These are phyloP conservation scores for Bipolaris gigantea DNA, from an alignment of 2,329 filamentous ascomycete species.

Conservation along the genomic window DNA sequence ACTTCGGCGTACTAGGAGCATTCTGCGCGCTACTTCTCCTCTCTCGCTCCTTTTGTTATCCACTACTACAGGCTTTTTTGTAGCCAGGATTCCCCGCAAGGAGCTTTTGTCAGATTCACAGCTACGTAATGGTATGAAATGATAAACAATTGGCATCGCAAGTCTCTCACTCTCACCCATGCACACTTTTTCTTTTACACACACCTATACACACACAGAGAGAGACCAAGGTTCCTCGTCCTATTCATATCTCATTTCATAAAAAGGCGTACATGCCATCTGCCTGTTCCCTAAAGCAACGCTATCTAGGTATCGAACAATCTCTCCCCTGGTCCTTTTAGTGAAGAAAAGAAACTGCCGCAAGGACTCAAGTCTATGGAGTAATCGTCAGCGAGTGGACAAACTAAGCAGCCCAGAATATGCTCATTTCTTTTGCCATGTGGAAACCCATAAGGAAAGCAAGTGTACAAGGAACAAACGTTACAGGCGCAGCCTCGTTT, in stretches of 20 bases:
- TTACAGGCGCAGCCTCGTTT: neutral
- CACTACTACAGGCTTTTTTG: neutral
- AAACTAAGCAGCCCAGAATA: slow-evolving; percentile 7
- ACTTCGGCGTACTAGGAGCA: neutral
- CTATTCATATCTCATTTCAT: neutral
- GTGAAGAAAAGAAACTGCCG: neutral
- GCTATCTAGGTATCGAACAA: slow-evolving; percentile 11
- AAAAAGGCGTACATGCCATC: neutral
- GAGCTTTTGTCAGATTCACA: neutral
- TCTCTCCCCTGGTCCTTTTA: neutral
- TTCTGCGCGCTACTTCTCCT: neutral
- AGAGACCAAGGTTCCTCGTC: too few relatives aligned
- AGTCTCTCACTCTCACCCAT: too few relatives aligned
- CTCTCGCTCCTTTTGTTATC: neutral
- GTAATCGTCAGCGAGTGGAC: slow-evolving; percentile 13
- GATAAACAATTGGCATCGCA: neutral
- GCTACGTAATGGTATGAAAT: neutral
- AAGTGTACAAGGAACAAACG: neutral
- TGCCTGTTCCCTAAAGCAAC: neutral
- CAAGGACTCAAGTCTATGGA: slow-evolving; percentile 10
- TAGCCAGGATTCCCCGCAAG: neutral
- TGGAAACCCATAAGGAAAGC: neutral
- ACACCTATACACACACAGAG: too few relatives aligned
- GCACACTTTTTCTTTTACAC: neutral
- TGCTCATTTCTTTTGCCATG: neutral